These are phyloP conservation scores for Psilocybe cyanescens DNA, from an alignment of 768 basidiomycete species.

Conservation along the genomic window DNA sequence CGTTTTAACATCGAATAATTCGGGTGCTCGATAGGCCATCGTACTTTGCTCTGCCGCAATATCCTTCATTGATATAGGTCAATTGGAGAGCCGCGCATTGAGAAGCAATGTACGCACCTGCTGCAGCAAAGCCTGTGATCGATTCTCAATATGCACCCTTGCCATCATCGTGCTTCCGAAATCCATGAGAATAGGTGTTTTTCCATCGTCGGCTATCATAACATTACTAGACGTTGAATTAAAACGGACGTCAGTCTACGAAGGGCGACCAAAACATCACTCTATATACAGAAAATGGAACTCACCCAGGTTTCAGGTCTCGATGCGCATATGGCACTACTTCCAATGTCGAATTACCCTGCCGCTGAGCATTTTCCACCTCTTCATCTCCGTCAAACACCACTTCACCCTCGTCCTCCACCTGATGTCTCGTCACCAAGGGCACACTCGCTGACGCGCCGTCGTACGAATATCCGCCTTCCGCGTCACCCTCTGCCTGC, in stretches of 20 bases:
- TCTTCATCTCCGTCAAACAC: slow-evolving; percentile 88
- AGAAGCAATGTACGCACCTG: slow-evolving; percentile 54
- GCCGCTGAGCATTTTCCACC: slow-evolving; percentile 42
- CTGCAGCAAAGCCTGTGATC: slow-evolving; percentile 86
- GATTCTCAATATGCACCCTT: slow-evolving; percentile 76
- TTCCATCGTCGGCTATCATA: slow-evolving; percentile 94
- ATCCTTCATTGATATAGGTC: slow-evolving; percentile 52
- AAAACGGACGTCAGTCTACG: neutral
- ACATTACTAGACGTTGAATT: slow-evolving; percentile 66
- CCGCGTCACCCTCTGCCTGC: slow-evolving; percentile 74
- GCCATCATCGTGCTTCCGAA: slow-evolving; percentile 93
- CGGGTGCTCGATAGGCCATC: slow-evolving; percentile 98
- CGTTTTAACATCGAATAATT: slow-evolving; percentile 97
- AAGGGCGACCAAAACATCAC: neutral
- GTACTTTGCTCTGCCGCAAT: slow-evolving; percentile 97
- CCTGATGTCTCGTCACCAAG: slow-evolving; percentile 56
- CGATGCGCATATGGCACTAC: slow-evolving; percentile 93
- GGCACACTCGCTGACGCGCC: slow-evolving; percentile 53
- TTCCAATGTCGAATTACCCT: slow-evolving; percentile 49
- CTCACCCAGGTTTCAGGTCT: slow-evolving; percentile 95
- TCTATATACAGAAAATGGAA: neutral
- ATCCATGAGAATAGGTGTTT: slow-evolving; percentile 93
- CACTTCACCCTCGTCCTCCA: slow-evolving; percentile 55
- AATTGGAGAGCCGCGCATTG: neutral
- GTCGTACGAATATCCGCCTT: slow-evolving; percentile 77